Evolutionary conservation across 2,329 filamentous ascomycete species (phyloP).

Genomic region (Cryphonectria radicalis): DNA sequence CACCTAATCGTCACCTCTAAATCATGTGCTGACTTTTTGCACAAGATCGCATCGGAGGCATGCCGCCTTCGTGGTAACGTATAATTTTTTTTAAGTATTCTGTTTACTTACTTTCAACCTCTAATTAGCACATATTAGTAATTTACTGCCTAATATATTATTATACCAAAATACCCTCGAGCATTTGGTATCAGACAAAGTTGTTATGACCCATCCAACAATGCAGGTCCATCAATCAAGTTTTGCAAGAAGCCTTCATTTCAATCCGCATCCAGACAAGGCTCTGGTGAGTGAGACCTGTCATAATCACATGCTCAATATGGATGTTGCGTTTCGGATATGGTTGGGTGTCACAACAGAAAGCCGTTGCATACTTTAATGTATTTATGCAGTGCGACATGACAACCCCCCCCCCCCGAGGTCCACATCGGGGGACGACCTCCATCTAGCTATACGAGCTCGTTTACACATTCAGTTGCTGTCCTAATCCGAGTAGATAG

Average conservation of each 20-base stretch:
- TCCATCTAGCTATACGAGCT: background rate
- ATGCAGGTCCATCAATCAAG: background rate
- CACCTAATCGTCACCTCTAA: no score
- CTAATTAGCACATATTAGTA: no score
- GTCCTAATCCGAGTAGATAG: background rate
- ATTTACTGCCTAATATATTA: no score
- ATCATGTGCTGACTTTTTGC: no score
- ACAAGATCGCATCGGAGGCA: no score
- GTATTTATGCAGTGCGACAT: background rate
- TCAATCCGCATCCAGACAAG: background rate
- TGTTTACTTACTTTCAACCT: no score
- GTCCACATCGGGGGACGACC: background rate
- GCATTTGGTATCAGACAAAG: no score
- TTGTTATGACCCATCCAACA: no score
- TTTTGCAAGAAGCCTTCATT: background rate
- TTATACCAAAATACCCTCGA: no score
- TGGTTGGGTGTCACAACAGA: background rate
- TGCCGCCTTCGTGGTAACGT: no score
- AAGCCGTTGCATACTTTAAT: background rate
- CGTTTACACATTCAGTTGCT: background rate
- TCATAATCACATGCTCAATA: slow-evolving; percentile 1
- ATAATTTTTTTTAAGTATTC: no score
- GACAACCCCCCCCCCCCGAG: background rate
- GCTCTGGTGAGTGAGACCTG: background rate
- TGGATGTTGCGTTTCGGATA: background rate